phyloP scores from a whole-genome alignment of 257 asterid genomes.

The Nicotiana obtusifolia region DNA sequence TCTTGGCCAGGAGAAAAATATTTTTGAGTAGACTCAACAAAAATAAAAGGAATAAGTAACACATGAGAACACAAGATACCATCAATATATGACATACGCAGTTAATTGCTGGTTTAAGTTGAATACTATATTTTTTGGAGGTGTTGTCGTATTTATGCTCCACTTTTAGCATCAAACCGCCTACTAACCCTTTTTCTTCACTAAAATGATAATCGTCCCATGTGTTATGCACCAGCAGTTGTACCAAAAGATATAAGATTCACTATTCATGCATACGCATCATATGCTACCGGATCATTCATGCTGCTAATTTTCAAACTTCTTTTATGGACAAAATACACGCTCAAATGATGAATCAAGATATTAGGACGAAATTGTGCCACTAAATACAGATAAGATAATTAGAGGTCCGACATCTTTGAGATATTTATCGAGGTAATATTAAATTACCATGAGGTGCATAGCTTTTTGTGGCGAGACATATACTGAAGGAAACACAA shows the following conservation, averaged over 20 bases:
- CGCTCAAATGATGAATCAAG: background rate
- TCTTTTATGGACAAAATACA: background rate
- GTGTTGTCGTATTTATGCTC: background rate
- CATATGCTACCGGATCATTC: background rate
- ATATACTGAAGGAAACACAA: conserved; percentile 1
- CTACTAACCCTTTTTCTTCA: background rate
- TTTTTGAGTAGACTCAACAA: background rate
- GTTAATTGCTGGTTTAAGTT: background rate
- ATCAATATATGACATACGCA: too few relatives aligned
- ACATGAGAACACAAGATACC: background rate
- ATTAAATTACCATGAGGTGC: background rate
- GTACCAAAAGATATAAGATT: background rate
- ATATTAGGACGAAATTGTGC: background rate
- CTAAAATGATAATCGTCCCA: background rate
- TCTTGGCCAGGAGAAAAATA: background rate
- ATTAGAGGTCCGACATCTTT: background rate
- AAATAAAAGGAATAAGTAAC: background rate
- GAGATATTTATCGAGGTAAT: background rate
- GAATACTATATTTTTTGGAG: background rate
- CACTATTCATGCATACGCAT: background rate
- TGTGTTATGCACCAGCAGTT: background rate
- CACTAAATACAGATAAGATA: background rate
- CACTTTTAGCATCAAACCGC: background rate
- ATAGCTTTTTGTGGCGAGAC: background rate
- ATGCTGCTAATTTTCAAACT: background rate